These are phyloP conservation scores for Moricandia moricandioides DNA, from an alignment of 345 rosid species.

Conservation along the genomic window DNA sequence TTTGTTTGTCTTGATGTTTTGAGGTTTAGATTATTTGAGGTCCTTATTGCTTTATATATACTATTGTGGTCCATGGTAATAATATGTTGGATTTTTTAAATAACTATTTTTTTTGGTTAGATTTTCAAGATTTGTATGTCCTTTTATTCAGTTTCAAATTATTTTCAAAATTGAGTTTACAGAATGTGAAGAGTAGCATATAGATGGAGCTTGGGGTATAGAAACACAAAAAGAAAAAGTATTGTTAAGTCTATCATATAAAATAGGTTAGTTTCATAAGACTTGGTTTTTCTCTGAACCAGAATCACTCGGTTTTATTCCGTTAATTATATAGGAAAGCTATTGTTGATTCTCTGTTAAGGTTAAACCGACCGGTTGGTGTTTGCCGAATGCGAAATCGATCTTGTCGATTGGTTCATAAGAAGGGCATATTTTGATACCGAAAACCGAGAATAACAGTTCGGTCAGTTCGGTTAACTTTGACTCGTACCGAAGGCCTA, in stretches of 20 bases:
- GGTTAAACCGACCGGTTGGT: neutral
- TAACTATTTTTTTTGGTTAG: neutral
- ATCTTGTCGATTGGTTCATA: neutral
- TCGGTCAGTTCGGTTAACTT: neutral
- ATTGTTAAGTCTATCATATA: neutral
- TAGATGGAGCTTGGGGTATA: neutral
- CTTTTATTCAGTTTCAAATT: neutral
- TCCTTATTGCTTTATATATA: neutral
- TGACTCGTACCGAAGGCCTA: too few species aligned
- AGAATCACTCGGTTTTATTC: neutral
- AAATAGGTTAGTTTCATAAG: neutral
- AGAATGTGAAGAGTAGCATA: neutral
- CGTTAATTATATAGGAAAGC: neutral
- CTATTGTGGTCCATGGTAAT: neutral
- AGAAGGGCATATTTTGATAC: neutral
- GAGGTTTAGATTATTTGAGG: neutral
- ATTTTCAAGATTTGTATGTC: neutral
- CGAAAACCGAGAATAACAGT: neutral
- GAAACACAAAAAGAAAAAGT: neutral
- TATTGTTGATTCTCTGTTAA: neutral
- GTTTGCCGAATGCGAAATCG: neutral
- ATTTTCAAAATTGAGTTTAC: neutral
- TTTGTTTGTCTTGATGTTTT: conserved; percentile 15
- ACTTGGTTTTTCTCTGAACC: neutral
- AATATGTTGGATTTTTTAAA: neutral